phyloP scores from a whole-genome alignment of 2,329 filamentous ascomycete genomes.

The Teratosphaeria zuluensis region DNA sequence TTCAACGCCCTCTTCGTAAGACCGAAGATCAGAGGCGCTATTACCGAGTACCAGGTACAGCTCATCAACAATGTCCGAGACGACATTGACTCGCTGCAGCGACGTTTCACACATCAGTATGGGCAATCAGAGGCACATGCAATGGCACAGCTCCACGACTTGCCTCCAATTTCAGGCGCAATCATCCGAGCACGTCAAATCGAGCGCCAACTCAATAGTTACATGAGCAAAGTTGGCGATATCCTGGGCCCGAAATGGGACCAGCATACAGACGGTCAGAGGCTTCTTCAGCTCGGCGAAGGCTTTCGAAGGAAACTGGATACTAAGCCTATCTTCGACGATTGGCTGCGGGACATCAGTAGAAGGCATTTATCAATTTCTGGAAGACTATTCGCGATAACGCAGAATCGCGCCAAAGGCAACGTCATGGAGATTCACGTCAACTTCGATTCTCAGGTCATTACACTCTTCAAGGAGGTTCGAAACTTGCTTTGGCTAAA shows the following conservation, averaged over 20 bases:
- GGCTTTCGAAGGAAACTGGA: conserved; percentile 95
- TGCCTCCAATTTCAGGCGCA: conserved; percentile 89
- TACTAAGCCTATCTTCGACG: conserved; percentile 85
- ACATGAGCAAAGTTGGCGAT: conserved; percentile 99
- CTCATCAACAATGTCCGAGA: conserved; percentile 97
- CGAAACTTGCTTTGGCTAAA: conserved; percentile 92
- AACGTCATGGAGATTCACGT: conserved; percentile 81
- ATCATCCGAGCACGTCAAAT: conserved; percentile 98
- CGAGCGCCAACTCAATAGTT: conserved; percentile 85
- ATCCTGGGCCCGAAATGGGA: conserved; percentile 93
- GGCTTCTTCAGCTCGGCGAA: conserved; percentile 81
- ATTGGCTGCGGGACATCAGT: conserved; percentile 86
- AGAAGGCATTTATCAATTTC: conserved; percentile 83
- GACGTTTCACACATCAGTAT: conserved; percentile 98
- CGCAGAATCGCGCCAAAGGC: conserved; percentile 78
- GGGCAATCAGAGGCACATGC: conserved; percentile 95
- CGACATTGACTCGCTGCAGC: conserved; percentile 85
- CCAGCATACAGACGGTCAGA: conserved; percentile 87
- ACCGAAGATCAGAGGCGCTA: conserved; percentile 97
- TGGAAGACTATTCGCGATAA: conserved; percentile 83
- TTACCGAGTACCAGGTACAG: conserved; percentile 95
- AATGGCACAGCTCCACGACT: conserved; percentile 93
- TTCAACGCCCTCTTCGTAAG: conserved; percentile 98
- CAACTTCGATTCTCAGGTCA: conserved; percentile 96
- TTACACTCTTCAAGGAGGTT: conserved; percentile 97